Percentiles rank a stretch among this genome's conserved stretches.
Conservation (phyloP, 768 basidiomycete species). For the Pisolithus albus region DNA sequence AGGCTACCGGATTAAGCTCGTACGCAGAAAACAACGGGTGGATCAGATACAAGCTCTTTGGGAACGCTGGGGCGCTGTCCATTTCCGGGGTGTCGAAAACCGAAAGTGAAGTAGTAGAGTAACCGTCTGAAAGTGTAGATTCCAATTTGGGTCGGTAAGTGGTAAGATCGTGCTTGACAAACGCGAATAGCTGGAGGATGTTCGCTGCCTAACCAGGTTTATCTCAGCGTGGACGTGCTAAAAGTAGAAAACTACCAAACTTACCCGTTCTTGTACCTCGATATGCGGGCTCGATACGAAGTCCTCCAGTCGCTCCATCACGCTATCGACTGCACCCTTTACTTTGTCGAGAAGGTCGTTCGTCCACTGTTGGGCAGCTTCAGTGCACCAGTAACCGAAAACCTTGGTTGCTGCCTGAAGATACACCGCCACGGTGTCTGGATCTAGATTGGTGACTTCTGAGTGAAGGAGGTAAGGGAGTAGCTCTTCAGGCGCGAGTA, state of each 20-base stretch:
- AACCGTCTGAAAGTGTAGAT: slow-evolving; percentile 26
- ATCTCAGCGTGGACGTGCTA: neutral
- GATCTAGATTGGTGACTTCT: slow-evolving; percentile 45
- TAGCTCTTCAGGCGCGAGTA: slow-evolving; percentile 71
- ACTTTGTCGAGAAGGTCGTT: slow-evolving; percentile 61
- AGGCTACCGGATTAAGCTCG: slow-evolving; percentile 81
- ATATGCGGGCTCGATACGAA: slow-evolving; percentile 62
- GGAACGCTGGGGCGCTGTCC: slow-evolving; percentile 51
- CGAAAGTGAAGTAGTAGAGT: slow-evolving; percentile 30
- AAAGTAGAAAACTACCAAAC: slow-evolving; percentile 18
- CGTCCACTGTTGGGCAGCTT: slow-evolving; percentile 72
- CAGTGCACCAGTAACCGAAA: slow-evolving; percentile 79
- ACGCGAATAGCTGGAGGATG: slow-evolving; percentile 63
- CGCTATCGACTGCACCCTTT: slow-evolving; percentile 53
- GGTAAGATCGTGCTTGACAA: slow-evolving; percentile 68
- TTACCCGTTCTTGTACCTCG: slow-evolving; percentile 88
- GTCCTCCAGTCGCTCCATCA: slow-evolving; percentile 50
- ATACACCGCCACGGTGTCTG: slow-evolving; percentile 70
- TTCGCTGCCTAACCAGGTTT: slow-evolving; percentile 63
- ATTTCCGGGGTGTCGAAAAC: slow-evolving; percentile 8
- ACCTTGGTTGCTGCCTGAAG: slow-evolving; percentile 81
- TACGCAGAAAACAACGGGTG: slow-evolving; percentile 69
- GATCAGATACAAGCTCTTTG: slow-evolving; percentile 85
- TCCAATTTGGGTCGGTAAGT: slow-evolving; percentile 41
- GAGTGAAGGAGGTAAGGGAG: slow-evolving; percentile 63